Base-by-base conservation (phyloP, 2,329 filamentous ascomycete species). In the Sclerotinia nivalis region DNA sequence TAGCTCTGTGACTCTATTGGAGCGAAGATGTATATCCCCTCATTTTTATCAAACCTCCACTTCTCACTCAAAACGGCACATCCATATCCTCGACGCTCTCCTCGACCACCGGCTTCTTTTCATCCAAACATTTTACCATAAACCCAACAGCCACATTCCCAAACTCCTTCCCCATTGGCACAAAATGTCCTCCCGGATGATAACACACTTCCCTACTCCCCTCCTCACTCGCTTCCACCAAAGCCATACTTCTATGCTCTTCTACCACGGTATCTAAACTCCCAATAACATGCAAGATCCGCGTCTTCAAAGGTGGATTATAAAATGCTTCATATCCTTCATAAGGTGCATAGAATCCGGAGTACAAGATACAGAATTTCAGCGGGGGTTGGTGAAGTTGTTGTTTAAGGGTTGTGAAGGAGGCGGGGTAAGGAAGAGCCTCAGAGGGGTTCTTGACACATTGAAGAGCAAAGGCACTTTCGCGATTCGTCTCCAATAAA, bases 211-310 rank as follows among this genome's bases (percentile, higher is more conserved):
- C 83, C 45, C 69, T 71, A 20, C 45, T 73, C 43, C 45, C 70
- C 77, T 83, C 59, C 0, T 83, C 84, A 37, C 65, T 45, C 40
- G 80, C 83, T 34, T 93, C 88, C 3, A 91, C 84, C 70, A 97
- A 80, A 31, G 83, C 86, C 75, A 86, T 83, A 78, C 88, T 92
- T 76, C 92, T 83, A 67, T 81, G 80, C 82, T 97, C 94, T 45
- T 93, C 92, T 0, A 98, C 94, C 0, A 97, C 92, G 3, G 91
- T 93, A 82, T 97, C 95, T 74, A 97, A 82, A 68, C 88, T 90
- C 0, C 95, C 95, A 37, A 97, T 79, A 74, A 93, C 91, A 81
- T 97, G 93, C 80, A 97, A 79, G 72, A 91, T 88, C 0, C 93
- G 92, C 71, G 94, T 97, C 72, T 78, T 80, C 71, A 97, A 90